Conservation (phyloP, 495 filamentous ascomycete genomes). For the Jackrogersella multiformis region DNA sequence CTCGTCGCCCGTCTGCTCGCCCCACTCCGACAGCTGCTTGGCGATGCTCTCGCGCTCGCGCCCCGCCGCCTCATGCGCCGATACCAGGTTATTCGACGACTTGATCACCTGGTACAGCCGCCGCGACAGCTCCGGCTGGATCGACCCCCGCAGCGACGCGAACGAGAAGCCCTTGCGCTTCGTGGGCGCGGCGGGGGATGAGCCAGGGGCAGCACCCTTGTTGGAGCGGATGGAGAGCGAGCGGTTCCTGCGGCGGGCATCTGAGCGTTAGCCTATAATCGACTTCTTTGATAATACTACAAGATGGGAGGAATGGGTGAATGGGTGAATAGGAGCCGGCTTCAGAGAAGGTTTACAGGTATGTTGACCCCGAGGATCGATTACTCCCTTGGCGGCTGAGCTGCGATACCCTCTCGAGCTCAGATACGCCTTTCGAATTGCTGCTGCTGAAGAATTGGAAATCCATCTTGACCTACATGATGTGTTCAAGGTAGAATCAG, state of each 20-base stretch:
- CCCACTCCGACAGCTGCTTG: slow-evolving; percentile 95
- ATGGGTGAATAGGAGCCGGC: not conserved
- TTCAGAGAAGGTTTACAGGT: slow-evolving; percentile 42
- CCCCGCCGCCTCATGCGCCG: slow-evolving; percentile 81
- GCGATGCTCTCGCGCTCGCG: slow-evolving; percentile 84
- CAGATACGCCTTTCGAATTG: slow-evolving; percentile 42
- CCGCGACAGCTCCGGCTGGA: slow-evolving; percentile 84
- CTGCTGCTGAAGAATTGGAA: slow-evolving; percentile 40
- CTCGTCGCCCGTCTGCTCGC: slow-evolving; percentile 86
- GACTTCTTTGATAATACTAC: not conserved
- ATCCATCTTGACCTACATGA: slow-evolving; percentile 49
- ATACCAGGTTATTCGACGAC: slow-evolving; percentile 83
- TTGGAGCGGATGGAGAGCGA: slow-evolving; percentile 66
- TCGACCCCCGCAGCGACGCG: slow-evolving; percentile 79
- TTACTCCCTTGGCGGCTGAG: slow-evolving; percentile 31
- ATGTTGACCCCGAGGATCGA: slow-evolving; percentile 34
- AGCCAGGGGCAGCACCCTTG: slow-evolving; percentile 58
- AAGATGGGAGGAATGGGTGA: not conserved
- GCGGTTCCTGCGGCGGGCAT: slow-evolving; percentile 50
- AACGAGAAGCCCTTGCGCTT: slow-evolving; percentile 70
- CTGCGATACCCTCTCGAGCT: slow-evolving; percentile 41
- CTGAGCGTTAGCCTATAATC: slow-evolving; percentile 32
- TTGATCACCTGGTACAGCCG: slow-evolving; percentile 92
- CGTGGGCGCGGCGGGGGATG: slow-evolving; percentile 24
- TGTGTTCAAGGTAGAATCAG: slow-evolving; percentile 18